These are phyloP conservation scores for Amesomyces nigricolor DNA, from an alignment of 2,329 filamentous ascomycete species.

Conservation along the genomic window DNA sequence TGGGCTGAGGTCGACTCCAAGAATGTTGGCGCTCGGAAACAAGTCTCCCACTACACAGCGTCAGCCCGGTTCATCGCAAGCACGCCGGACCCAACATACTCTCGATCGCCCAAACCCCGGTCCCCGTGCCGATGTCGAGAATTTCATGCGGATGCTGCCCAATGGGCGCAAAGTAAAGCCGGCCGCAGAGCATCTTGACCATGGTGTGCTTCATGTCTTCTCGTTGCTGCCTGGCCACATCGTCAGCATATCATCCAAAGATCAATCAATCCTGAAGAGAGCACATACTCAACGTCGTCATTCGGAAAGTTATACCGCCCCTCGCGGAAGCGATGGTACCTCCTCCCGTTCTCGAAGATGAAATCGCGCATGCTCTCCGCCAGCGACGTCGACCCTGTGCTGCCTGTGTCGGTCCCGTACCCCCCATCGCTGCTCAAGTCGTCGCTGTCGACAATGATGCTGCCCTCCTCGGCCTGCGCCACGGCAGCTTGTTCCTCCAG, in stretches of 20 bases:
- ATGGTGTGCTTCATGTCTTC: conserved; percentile 54
- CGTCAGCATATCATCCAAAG: not conserved
- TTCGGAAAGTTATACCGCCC: conserved; percentile 55
- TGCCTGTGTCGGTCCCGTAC: conserved; percentile 29
- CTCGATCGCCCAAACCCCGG: conserved; percentile 56
- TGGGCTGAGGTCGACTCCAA: conserved; percentile 41
- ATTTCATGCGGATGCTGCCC: conserved; percentile 43
- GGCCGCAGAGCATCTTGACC: conserved; percentile 43
- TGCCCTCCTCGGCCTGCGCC: conserved; percentile 27
- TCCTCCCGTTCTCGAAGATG: conserved; percentile 51
- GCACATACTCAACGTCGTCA: conserved; percentile 46
- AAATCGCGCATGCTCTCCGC: conserved; percentile 43
- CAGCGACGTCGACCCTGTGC: conserved; percentile 31
- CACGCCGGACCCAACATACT: conserved; percentile 24
- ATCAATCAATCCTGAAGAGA: not conserved
- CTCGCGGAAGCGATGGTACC: conserved; percentile 52
- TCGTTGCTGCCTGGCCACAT: conserved; percentile 40
- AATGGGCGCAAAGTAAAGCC: conserved; percentile 49
- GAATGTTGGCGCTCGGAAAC: conserved; percentile 37
- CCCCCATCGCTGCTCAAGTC: conserved; percentile 29
- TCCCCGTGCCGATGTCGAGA: conserved; percentile 55
- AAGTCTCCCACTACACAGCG: conserved; percentile 35
- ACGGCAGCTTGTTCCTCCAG: conserved; percentile 24
- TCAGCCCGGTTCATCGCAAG: not conserved
- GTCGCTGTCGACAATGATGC: conserved; percentile 29